phyloP scores from a whole-genome alignment of 2,329 filamentous ascomycete species.

The Ceratocystis papillata region DNA sequence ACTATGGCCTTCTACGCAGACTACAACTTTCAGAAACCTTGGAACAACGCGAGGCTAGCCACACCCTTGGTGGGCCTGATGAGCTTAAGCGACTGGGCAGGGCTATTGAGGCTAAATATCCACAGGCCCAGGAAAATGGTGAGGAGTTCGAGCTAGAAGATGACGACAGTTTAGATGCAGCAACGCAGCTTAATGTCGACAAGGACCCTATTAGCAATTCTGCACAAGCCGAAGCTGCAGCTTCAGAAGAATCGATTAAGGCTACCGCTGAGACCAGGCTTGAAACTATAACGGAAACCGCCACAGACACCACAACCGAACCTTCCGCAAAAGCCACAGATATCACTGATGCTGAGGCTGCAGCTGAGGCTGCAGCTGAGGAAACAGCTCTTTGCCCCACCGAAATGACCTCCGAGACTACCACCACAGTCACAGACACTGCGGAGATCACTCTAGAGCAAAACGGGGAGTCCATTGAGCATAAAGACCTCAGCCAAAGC shows the following conservation, averaged over 20 bases:
- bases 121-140: neutral
- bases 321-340: neutral
- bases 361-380: neutral
- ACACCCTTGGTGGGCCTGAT: neutral
- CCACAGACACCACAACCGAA: neutral
- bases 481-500: neutral
- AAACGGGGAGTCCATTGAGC: too few species aligned
- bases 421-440: too few species aligned
- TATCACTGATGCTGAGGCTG: neutral
- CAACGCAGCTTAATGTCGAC: neutral
- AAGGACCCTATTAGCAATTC: neutral
- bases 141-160: slow-evolving; percentile 6
- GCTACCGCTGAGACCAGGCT: neutral
- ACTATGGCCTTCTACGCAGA: neutral
- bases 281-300: neutral
- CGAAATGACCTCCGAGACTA: too few species aligned
- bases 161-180: neutral
- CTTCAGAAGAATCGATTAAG: neutral
- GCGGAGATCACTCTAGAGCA: too few species aligned
- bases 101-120: neutral
- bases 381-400: too few species aligned
- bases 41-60: neutral
- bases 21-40: neutral
- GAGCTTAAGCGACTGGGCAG: neutral
- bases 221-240: neutral